phyloP scores from a whole-genome alignment of 2,329 filamentous ascomycete genomes.

The Aureobasidium zeae region DNA sequence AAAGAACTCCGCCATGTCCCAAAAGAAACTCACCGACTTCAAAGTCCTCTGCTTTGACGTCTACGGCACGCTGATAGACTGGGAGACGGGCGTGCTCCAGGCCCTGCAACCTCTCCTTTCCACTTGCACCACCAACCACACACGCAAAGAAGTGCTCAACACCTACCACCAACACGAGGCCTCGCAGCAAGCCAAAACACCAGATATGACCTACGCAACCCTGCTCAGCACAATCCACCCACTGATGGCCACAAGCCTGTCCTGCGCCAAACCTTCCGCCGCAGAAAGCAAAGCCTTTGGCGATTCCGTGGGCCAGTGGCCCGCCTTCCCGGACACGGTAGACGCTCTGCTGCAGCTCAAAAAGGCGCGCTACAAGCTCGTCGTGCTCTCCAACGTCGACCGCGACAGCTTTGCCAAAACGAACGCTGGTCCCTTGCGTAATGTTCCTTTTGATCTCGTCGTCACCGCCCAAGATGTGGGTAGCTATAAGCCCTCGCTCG shows the following conservation, averaged over 20 bases:
- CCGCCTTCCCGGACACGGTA: constrained; percentile 49
- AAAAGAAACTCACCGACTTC: constrained; percentile 17
- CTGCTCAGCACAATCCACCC: constrained; percentile 2
- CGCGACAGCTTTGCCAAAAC: constrained; percentile 42
- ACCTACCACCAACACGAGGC: constrained; percentile 39
- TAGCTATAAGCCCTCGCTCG: constrained; percentile 55
- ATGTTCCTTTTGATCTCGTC: constrained; percentile 51
- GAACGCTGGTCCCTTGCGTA: constrained; percentile 41
- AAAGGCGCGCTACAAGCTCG: constrained; percentile 48
- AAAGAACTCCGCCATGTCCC: background rate
- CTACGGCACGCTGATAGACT: constrained; percentile 72
- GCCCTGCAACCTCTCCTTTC: constrained; percentile 40
- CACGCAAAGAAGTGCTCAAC: constrained; percentile 36
- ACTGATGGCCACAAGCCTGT: background rate
- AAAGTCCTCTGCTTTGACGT: constrained; percentile 62
- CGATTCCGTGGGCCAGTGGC: constrained; percentile 44
- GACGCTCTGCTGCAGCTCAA: constrained; percentile 43
- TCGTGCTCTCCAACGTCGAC: constrained; percentile 54
- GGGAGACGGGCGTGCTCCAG: constrained; percentile 56
- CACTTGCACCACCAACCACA: constrained; percentile 35
- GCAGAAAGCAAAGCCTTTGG: constrained; percentile 39
- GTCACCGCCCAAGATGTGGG: constrained; percentile 65
- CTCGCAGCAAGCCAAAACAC: constrained; percentile 8
- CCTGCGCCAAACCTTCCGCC: constrained; percentile 19
- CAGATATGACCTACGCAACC: constrained; percentile 2